Evolutionary conservation across 768 basidiomycete genomes (phyloP).

Genomic region (Lactarius deliciosus): DNA sequence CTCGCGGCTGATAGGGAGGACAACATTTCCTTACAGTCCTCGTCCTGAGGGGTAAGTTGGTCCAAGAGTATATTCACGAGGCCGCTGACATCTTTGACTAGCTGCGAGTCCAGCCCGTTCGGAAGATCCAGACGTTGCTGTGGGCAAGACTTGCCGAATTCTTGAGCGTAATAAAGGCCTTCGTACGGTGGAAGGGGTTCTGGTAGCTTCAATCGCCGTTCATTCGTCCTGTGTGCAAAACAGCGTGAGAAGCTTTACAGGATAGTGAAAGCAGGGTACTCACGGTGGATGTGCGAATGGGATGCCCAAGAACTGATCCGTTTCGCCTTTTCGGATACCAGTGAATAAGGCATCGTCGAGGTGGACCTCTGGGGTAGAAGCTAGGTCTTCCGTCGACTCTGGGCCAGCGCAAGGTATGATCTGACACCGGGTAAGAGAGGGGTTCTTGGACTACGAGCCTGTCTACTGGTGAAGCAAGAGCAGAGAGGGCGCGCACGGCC

Average conservation of each 20-base stretch:
- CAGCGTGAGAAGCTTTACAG: too few relatives aligned
- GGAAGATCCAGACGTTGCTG: constrained; percentile 30
- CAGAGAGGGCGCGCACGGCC: constrained; percentile 11
- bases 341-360: constrained; percentile 36
- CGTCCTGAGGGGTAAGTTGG: constrained; percentile 15
- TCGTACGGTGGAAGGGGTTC: constrained; percentile 23
- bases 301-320: constrained; percentile 41
- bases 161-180: constrained; percentile 27
- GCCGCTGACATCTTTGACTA: not conserved
- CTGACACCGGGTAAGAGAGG: not conserved
- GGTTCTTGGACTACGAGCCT: constrained; percentile 10
- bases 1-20: not conserved
- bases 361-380: constrained; percentile 24
- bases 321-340: constrained; percentile 32
- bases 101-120: not conserved
- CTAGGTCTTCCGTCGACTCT: not conserved
- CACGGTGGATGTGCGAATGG: constrained; percentile 44
- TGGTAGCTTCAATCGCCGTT: constrained; percentile 41
- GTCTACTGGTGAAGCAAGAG: constrained; percentile 12
- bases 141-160: constrained; percentile 33
- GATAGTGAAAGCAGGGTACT: constrained; percentile 14
- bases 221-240: constrained; percentile 33
- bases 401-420: not conserved
- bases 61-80: constrained; percentile 13
- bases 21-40: constrained; percentile 31